Percentiles rank a stretch among this genome's conserved stretches.
phyloP scores from a whole-genome alignment of 306 rosid genomes.

The Quillaja saponaria region DNA sequence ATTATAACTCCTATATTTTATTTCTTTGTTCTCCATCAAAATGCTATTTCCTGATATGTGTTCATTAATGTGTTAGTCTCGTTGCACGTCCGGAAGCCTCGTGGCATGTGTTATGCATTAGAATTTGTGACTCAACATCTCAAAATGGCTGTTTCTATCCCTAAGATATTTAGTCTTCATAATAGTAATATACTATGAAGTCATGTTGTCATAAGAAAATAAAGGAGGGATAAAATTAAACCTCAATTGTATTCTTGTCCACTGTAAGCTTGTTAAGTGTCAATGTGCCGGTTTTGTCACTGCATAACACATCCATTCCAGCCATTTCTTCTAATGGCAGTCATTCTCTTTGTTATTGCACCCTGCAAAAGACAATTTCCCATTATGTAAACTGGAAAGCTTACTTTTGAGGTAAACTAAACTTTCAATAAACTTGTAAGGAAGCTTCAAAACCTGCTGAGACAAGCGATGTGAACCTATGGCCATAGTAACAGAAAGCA shows the following conservation, averaged over 20 bases:
- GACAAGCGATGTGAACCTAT: constrained; percentile 66
- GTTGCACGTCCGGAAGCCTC: background rate
- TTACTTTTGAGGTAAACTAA: background rate
- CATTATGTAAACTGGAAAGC: background rate
- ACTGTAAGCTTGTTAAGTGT: constrained; percentile 81
- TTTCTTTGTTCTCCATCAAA: no score
- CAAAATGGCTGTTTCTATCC: background rate
- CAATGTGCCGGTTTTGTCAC: constrained; percentile 79
- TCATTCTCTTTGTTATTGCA: constrained; percentile 83
- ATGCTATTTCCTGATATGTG: background rate
- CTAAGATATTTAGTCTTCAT: background rate
- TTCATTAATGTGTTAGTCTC: background rate
- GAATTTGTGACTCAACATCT: background rate
- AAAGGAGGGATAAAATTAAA: constrained; percentile 28
- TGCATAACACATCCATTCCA: constrained; percentile 77
- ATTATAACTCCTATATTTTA: no score
- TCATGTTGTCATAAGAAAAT: background rate
- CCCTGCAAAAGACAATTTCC: constrained; percentile 46
- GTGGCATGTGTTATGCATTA: background rate
- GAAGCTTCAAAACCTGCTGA: constrained; percentile 68
- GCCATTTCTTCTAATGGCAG: constrained; percentile 88
- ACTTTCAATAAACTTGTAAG: no score
- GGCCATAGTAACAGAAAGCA: constrained; percentile 86
- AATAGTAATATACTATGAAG: background rate
- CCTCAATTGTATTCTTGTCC: constrained; percentile 68